phyloP scores from a whole-genome alignment of 2,329 filamentous ascomycete genomes.

The Sporothrix sp. region DNA sequence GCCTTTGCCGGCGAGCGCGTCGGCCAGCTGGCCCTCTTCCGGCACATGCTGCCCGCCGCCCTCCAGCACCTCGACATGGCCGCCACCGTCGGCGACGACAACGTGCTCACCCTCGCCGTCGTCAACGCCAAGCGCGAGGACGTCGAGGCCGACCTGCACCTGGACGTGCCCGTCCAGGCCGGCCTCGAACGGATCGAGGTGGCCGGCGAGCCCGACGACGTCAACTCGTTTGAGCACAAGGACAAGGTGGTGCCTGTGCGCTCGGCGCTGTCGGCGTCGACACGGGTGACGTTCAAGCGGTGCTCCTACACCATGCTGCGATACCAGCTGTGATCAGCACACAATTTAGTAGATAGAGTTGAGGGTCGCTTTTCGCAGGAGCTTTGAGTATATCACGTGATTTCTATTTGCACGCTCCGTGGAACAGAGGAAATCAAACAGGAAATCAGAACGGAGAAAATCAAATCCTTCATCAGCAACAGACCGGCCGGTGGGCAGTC shows the following conservation, averaged over 20 bases:
- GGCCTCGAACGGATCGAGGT: constrained; percentile 4
- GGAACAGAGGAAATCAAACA: no score
- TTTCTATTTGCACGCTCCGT: no score
- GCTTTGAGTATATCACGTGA: no score
- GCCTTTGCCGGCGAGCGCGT: background rate
- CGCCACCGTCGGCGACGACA: background rate
- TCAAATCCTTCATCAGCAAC: no score
- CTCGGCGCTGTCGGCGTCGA: background rate
- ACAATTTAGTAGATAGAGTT: no score
- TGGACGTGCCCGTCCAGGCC: background rate
- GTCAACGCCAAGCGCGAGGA: constrained; percentile 5
- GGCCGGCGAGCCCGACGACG: background rate
- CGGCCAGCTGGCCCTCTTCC: background rate
- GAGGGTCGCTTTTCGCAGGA: no score
- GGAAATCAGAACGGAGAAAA: no score
- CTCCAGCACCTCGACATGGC: constrained; percentile 2
- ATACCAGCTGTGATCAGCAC: constrained; percentile 3
- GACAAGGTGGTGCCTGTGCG: constrained; percentile 2
- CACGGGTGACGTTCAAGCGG: background rate
- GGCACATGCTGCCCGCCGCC: background rate
- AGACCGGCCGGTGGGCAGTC: no score
- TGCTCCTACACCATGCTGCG: constrained; percentile 7
- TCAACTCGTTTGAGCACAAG: constrained; percentile 4
- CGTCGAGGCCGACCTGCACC: background rate
- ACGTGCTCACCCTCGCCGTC: background rate